These are phyloP conservation scores for Aphanomyces invadans DNA, from an alignment of 352 stramenopile species.

Conservation along the genomic window DNA sequence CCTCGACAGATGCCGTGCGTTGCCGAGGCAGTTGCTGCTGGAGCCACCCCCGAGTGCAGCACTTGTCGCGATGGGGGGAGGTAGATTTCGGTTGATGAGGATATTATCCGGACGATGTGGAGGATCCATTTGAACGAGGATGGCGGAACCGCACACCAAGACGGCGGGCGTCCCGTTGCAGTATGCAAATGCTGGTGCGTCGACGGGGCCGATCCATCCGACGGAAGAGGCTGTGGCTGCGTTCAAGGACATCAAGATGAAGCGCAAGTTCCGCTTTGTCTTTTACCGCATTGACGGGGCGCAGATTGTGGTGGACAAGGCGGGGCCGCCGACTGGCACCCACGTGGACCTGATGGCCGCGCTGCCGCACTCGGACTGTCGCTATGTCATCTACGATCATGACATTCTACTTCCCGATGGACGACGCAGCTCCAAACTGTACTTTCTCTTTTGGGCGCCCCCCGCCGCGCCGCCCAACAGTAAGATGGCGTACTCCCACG, in stretches of 20 bases:
- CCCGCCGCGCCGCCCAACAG: slow-evolving; percentile 69
- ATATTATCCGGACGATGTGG: neutral
- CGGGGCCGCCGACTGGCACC: slow-evolving; percentile 39
- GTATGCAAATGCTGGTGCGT: slow-evolving; percentile 67
- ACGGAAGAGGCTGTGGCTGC: slow-evolving; percentile 46
- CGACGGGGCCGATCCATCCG: slow-evolving; percentile 60
- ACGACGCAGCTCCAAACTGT: slow-evolving; percentile 81
- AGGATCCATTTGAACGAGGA: neutral
- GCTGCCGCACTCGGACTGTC: slow-evolving; percentile 73
- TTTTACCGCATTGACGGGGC: slow-evolving; percentile 75
- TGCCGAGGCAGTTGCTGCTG: too few relatives aligned
- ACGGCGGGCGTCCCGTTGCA: slow-evolving; percentile 69
- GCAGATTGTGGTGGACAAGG: slow-evolving; percentile 53
- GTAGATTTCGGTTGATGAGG: neutral
- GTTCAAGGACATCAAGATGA: slow-evolving; percentile 87
- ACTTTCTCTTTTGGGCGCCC: slow-evolving; percentile 82
- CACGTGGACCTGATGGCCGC: slow-evolving; percentile 48
- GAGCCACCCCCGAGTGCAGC: too few relatives aligned
- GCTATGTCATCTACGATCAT: slow-evolving; percentile 85
- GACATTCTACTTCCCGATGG: slow-evolving; percentile 67
- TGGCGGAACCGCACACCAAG: slow-evolving; percentile 52
- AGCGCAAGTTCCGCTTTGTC: slow-evolving; percentile 76
- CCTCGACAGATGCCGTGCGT: too few relatives aligned
- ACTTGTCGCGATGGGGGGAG: neutral
- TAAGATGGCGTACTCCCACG: slow-evolving; percentile 86